Evolutionary conservation across 108 stramenopile species (phyloP), one percentile per base, ranked within the genome.

Genomic region (Cyclotella baltica): DNA sequence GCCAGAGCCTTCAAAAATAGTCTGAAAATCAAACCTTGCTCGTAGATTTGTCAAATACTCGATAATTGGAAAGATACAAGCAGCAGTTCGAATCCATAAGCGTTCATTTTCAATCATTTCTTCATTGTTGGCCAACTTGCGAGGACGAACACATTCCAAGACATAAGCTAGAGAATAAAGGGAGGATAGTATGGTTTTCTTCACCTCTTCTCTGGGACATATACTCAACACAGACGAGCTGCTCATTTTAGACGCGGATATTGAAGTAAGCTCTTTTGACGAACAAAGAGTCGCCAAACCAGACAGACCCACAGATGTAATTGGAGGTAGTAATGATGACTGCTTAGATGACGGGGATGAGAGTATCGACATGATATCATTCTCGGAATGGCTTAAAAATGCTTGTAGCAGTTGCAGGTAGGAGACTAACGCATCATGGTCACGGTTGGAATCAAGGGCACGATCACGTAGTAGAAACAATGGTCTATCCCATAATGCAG

Each of bases 191-290:
- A 82, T 76, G 2, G 74, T 56, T 22, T 72, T 75, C 48, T 75
- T 82, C 8, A 82, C 64, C 72, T 76, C 81, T 0, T 82, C 81
- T 27, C 81, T 74, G 30, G 81, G 81, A 31, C 81, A 82, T 31
- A 82, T 55, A 53, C 74, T 76, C 70, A 69, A 71, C 50, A 72
- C 18, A 18, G 81, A 71, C 34, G 81, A 75, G 25, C 52, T 72
- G 62, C 50, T 59, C 29, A 72, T 72, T 71, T 51, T 63, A 13
- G 70, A 64, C 15, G 81, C 74, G 29, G 70, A 35, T 22, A 70
- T 31, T 61, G 64, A 66, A 3, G 75, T 75, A 62, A 82, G 70
- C 75, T 82, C 81, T 40, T 75, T 76, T 29, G 81, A 75, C 0
- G 74, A 76, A 34, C 81, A 82, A 27, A 82, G 61, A 5, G 35